A percentile compares a stretch with the other conserved stretches of the same genome.
Evolutionary conservation across 1,284 basidiomycete genomes (phyloP).

Genomic region (Sutorius eximius): DNA sequence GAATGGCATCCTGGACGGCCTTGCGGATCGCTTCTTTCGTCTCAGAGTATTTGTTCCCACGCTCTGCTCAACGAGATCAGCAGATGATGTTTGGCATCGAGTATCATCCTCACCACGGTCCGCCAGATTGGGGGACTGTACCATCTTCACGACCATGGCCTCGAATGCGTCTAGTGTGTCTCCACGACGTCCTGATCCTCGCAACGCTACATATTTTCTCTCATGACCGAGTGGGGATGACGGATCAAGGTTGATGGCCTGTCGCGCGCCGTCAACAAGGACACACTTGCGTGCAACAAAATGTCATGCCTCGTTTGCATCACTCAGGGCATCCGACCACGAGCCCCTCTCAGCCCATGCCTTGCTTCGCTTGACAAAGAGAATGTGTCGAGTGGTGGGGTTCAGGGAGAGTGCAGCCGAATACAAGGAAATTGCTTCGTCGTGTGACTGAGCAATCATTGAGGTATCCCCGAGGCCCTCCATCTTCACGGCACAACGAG

Average conservation of each 20-base stretch:
- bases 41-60: background rate
- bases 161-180: too few species aligned
- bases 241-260: too few species aligned
- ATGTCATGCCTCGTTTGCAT: too few species aligned
- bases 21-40: background rate
- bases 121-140: background rate
- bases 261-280: too few species aligned
- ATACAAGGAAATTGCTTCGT: slow-evolving; percentile 1
- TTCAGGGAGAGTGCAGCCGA: background rate
- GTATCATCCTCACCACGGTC: background rate
- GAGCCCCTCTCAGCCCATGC: too few species aligned
- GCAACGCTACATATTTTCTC: too few species aligned
- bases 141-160: background rate
- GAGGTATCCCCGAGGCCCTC: background rate
- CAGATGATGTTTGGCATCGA: fast-evolving
- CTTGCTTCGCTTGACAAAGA: too few species aligned
- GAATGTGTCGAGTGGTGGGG: too few species aligned
- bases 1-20: background rate
- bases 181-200: too few species aligned
- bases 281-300: too few species aligned
- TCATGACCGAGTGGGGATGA: too few species aligned
- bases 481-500: background rate
- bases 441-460: background rate
- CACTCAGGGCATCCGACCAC: too few species aligned
- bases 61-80: background rate